phyloP scores from a whole-genome alignment of 495 filamentous ascomycete genomes.

The Lentithecium fluviatile region DNA sequence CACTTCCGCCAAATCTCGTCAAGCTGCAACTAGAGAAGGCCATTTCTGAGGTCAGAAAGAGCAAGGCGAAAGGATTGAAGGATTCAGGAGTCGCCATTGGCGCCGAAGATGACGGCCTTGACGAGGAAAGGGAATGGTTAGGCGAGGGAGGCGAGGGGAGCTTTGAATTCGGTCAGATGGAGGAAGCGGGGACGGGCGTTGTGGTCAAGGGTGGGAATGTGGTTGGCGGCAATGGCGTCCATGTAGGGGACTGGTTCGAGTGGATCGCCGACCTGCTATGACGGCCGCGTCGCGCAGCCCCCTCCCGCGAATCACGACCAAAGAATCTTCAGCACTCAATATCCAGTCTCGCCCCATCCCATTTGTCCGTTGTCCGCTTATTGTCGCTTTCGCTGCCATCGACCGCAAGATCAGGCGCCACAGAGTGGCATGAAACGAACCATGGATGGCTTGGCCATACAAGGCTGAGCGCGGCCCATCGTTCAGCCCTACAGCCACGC shows the following conservation, averaged over 20 bases:
- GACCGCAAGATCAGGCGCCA: too few species aligned
- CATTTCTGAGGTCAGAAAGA: conserved; percentile 73
- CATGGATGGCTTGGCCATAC: too few species aligned
- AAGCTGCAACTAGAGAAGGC: conserved; percentile 74
- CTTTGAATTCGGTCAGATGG: conserved; percentile 79
- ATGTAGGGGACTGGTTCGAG: conserved; percentile 78
- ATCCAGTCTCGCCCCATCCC: too few species aligned
- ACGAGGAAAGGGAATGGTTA: conserved; percentile 77
- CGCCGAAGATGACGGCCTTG: conserved; percentile 52
- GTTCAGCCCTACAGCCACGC: too few species aligned
- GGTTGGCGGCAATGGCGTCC: conserved; percentile 63
- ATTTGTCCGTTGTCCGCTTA: too few species aligned
- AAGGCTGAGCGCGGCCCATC: too few species aligned
- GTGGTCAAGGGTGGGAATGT: conserved; percentile 55
- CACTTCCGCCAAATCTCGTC: conserved; percentile 76
- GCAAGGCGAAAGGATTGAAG: conserved; percentile 75
- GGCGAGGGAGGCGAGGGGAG: conserved; percentile 71
- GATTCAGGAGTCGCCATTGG: conserved; percentile 66
- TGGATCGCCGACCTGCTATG: conserved; percentile 64
- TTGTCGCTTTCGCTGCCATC: too few species aligned
- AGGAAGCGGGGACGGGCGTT: conserved; percentile 76
- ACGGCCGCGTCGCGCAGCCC: not conserved
- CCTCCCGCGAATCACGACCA: too few species aligned
- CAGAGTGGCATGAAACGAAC: too few species aligned
- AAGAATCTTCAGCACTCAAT: too few species aligned